These are phyloP conservation scores for Stentor coeruleus DNA, from an alignment of 73 alveolate species.

Conservation along the genomic window DNA sequence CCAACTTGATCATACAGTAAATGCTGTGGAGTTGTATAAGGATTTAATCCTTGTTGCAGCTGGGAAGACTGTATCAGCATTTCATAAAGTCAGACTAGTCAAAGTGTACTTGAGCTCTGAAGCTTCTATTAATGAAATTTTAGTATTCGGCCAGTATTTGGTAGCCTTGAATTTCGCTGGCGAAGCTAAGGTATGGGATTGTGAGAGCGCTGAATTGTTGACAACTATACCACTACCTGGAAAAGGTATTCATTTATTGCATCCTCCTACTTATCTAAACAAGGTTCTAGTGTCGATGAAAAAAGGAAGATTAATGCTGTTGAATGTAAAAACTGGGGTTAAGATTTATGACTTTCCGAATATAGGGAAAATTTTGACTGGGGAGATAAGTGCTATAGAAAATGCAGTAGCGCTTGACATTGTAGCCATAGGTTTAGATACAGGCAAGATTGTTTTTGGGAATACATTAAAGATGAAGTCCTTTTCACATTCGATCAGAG, in stretches of 20 bases:
- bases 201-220: not conserved
- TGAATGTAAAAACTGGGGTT: constrained; percentile 66
- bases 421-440: constrained; percentile 59
- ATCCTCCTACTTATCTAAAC: constrained; percentile 83
- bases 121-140: not conserved
- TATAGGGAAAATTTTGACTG: constrained; percentile 38
- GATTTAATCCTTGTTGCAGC: constrained; percentile 20
- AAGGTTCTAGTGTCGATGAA: constrained; percentile 62
- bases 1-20: constrained; percentile 10
- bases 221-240: not conserved
- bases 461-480: constrained; percentile 60
- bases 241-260: constrained; percentile 32
- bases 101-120: constrained; percentile 4
- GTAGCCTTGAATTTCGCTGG: not conserved
- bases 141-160: constrained; percentile 3
- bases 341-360: constrained; percentile 66
- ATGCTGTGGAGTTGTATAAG: not conserved
- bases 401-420: constrained; percentile 77
- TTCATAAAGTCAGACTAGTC: constrained; percentile 7
- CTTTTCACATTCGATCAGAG: constrained; percentile 58
- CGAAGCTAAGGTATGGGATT: not conserved
- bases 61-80: constrained; percentile 3
- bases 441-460: constrained; percentile 66
- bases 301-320: constrained; percentile 57
- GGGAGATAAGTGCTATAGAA: constrained; percentile 62